phyloP scores from a whole-genome alignment of 2,329 filamentous ascomycete species.

The Neurospora sp. region DNA sequence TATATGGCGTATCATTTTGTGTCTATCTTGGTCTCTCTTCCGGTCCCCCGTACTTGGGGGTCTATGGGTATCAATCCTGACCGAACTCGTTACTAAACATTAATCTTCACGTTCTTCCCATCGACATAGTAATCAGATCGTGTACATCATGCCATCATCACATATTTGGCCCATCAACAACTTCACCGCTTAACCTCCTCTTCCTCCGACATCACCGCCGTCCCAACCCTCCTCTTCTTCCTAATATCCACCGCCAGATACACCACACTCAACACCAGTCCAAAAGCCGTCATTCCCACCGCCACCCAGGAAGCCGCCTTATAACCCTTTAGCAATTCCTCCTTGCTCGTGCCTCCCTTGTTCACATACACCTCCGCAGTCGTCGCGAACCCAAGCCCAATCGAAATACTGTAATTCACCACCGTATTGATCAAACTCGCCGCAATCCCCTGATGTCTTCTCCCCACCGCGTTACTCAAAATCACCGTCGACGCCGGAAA shows the following conservation, averaged over 20 bases:
- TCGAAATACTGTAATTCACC: conserved; percentile 47
- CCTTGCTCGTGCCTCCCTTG: conserved; percentile 14
- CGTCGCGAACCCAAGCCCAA: conserved; percentile 45
- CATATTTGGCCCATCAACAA: too few species aligned
- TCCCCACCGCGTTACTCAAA: conserved; percentile 31
- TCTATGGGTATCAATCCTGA: too few species aligned
- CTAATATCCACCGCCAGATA: conserved; percentile 5
- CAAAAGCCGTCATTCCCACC: conserved; percentile 15
- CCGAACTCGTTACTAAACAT: neutral
- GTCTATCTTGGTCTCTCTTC: too few species aligned
- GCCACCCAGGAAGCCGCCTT: conserved; percentile 16
- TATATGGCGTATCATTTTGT: too few species aligned
- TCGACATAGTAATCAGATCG: neutral
- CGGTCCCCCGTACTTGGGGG: too few species aligned
- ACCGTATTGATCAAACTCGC: conserved; percentile 42
- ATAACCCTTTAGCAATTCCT: conserved; percentile 14
- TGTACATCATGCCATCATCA: too few species aligned
- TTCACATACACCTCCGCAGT: conserved; percentile 38
- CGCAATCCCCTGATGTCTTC: conserved; percentile 22
- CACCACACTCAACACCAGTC: conserved; percentile 10
- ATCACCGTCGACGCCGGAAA: conserved; percentile 43
- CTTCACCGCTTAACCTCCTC: neutral
- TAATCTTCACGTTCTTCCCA: neutral
- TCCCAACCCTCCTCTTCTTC: neutral
- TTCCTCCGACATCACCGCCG: neutral